Base-by-base conservation (phyloP, 2,329 filamentous ascomycete species). In the Cladosporium colombiae region DNA sequence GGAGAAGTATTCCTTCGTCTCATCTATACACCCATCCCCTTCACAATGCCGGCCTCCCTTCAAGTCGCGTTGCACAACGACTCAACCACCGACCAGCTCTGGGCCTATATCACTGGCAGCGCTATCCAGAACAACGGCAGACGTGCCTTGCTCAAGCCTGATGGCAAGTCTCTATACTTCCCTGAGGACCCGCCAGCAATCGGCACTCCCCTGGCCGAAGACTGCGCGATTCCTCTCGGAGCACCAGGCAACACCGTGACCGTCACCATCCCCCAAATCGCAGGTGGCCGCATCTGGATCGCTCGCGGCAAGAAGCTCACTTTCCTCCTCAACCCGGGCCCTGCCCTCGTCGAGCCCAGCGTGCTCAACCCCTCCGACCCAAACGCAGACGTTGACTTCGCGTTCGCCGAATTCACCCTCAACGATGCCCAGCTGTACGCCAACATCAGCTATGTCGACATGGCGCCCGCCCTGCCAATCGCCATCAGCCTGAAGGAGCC, bases 401-500 rank as follows among this genome's bases (percentile, higher is more conserved):
- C 77, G 1, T 83, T 83, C 66, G 76, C 74, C 62, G 81, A 84
- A 64, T 83, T 83, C 71, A 84, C 81, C 1, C 78, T 78, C 71
- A 83, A 83, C 67, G 75, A 79, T 65, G 72, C 68, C 18, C 81
- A 83, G 67, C 71, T 84, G 21, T 84, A 82, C 65, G 81, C 81
- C 37, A 84, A 84, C 66, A 78, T 77, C 67, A 75, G 71, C 46
- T 78, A 78, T 61, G 76, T 78, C 11, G 76, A 78, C 65, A 75
- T 77, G 52, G 75, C 74, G n/a, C 72, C 76, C 0, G 68, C 77
- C 58, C 76, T 83, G 3, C 82, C 79, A 0, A 77, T 83, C 29
- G 75, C 74, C 18, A 74, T 78, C 49, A 78, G 73, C 5, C 67
- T 80, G 18, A 70, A 78, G 56, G 78, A 77, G 67, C 72, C 74